Conservation (phyloP, 495 filamentous ascomycete species). For the Talaromyces ruber region DNA sequence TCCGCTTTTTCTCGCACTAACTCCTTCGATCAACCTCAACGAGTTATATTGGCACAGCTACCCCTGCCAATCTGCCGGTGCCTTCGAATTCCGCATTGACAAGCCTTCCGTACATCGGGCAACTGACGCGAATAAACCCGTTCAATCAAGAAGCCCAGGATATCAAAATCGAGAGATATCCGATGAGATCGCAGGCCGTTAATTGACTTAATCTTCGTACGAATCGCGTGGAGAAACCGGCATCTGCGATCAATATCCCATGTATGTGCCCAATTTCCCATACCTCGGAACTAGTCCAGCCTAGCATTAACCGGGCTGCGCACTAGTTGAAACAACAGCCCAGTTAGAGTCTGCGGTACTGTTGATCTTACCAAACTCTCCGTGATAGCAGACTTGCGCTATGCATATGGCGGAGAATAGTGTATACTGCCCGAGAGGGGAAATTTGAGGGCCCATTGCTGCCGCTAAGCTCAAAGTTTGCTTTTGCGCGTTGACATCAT, state of each 20-base stretch:
- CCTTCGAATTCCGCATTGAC: background rate
- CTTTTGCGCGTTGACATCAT: slow-evolving; percentile 3
- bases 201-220: background rate
- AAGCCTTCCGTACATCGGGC: background rate
- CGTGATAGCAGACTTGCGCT: background rate
- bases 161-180: background rate
- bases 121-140: background rate
- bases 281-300: background rate
- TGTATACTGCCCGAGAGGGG: background rate
- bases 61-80: background rate
- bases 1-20: background rate
- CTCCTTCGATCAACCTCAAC: background rate
- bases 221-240: background rate
- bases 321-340: background rate
- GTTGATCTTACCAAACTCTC: background rate
- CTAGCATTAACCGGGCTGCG: background rate
- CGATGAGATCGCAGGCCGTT: background rate
- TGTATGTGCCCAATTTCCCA: background rate
- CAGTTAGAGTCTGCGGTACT: background rate
- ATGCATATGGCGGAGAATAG: background rate
- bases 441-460: background rate
- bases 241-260: background rate
- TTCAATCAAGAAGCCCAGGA: background rate
- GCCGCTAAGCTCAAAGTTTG: background rate
- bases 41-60: background rate